These are phyloP conservation scores for Cudoniella acicularis DNA, from an alignment of 495 filamentous ascomycete species.

Conservation along the genomic window DNA sequence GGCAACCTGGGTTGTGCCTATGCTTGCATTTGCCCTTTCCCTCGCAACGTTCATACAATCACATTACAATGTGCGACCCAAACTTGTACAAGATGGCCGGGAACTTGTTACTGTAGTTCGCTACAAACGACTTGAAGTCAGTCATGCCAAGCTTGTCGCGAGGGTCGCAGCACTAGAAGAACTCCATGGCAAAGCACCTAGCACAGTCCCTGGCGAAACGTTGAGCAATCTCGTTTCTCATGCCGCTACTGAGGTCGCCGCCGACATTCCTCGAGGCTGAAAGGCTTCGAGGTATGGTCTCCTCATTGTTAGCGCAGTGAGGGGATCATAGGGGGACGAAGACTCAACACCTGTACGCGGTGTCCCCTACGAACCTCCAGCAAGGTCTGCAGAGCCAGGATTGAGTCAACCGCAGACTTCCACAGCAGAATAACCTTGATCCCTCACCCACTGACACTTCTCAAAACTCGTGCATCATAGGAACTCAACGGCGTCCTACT, in stretches of 20 bases:
- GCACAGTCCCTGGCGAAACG: not conserved
- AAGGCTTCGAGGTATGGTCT: not conserved
- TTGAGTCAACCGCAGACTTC: not conserved
- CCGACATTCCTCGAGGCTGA: not conserved
- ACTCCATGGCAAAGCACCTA: constrained; percentile 1
- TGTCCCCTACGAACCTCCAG: constrained; percentile 9
- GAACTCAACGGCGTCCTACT: not conserved
- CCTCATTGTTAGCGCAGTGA: not conserved
- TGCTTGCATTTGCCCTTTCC: constrained; percentile 8
- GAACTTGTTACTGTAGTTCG: constrained; percentile 11
- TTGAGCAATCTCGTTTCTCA: not conserved
- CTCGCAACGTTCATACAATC: constrained; percentile 11
- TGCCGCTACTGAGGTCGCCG: not conserved
- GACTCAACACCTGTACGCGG: constrained; percentile 10
- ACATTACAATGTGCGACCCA: constrained; percentile 10
- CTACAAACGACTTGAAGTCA: constrained; percentile 9
- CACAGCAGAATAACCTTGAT: not conserved
- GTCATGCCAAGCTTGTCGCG: constrained; percentile 5
- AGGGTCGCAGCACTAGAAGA: constrained; percentile 8
- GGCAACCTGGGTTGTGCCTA: constrained; percentile 10
- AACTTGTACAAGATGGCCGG: constrained; percentile 7
- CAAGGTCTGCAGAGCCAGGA: not conserved
- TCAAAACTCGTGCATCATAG: not conserved
- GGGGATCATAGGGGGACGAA: constrained; percentile 6
- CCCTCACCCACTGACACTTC: not conserved